Evolutionary conservation across 129 eudicot species (phyloP).

Genomic region (Flaveria linearis): DNA sequence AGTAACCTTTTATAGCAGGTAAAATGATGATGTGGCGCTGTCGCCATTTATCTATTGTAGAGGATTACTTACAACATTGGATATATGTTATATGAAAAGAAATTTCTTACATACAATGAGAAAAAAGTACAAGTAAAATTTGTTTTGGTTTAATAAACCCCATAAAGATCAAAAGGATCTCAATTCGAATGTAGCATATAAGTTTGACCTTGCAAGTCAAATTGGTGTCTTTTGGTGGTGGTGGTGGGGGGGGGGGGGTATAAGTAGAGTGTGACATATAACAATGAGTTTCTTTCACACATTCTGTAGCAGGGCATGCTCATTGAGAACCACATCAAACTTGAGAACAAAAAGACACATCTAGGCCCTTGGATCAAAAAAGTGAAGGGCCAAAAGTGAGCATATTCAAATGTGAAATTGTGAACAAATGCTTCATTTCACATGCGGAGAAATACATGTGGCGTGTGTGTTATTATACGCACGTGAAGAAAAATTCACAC

Average conservation of each 20-base stretch:
- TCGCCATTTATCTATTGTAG: neutral
- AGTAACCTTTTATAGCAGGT: neutral
- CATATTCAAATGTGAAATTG: neutral
- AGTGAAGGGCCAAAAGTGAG: neutral
- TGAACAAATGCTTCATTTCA: neutral
- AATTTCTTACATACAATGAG: neutral
- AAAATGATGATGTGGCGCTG: neutral
- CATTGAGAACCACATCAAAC: neutral
- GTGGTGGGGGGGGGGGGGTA: neutral
- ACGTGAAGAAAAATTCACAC: neutral
- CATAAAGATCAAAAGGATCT: neutral
- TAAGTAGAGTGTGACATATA: neutral
- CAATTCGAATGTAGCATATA: conserved; percentile 6
- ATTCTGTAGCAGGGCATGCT: too few species aligned
- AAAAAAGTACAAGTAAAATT: neutral
- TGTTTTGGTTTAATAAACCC: neutral
- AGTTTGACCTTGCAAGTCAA: conserved; percentile 16
- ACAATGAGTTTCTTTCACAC: neutral
- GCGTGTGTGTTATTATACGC: neutral
- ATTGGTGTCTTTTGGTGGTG: neutral
- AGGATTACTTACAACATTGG: neutral
- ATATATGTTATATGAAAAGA: neutral
- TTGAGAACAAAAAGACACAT: neutral
- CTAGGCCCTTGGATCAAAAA: neutral
- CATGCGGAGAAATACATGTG: neutral